Conservation (phyloP, 1,284 basidiomycete genomes). For the Xanthoconium separans region DNA sequence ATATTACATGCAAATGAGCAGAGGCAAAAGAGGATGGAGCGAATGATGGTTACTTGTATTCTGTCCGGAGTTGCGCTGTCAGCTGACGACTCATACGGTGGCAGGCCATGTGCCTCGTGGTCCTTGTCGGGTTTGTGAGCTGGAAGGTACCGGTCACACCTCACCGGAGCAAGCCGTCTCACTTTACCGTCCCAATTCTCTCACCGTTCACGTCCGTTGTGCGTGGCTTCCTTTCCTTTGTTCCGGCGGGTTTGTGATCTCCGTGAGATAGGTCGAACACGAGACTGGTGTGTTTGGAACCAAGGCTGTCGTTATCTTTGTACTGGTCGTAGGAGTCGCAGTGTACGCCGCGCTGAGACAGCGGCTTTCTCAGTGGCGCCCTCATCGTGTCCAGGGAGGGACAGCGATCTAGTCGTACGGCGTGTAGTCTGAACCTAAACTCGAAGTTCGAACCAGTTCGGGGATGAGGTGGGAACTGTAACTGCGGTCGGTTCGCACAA, state of each 20-base stretch:
- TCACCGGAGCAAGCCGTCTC: slow-evolving; percentile 37
- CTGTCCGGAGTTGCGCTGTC: neutral
- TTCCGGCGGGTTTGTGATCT: slow-evolving; percentile 10
- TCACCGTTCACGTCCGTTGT: slow-evolving; percentile 71
- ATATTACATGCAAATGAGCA: slow-evolving; percentile 42
- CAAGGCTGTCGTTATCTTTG: slow-evolving; percentile 39
- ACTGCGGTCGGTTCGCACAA: slow-evolving; percentile 16
- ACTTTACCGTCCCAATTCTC: slow-evolving; percentile 68
- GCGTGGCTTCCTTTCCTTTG: slow-evolving; percentile 21
- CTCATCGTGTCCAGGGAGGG: neutral
- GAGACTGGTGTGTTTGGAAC: slow-evolving; percentile 56
- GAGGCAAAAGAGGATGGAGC: slow-evolving; percentile 48
- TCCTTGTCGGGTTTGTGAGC: slow-evolving; percentile 43
- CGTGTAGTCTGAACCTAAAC: neutral
- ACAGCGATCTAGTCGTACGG: neutral
- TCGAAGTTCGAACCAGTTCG: slow-evolving; percentile 28
- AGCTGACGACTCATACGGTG: slow-evolving; percentile 15
- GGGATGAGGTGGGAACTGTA: slow-evolving; percentile 26
- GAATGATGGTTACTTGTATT: slow-evolving; percentile 44
- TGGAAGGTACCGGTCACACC: slow-evolving; percentile 38
- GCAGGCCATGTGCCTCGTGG: slow-evolving; percentile 42
- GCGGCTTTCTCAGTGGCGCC: slow-evolving; percentile 6
- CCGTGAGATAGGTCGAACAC: slow-evolving; percentile 50
- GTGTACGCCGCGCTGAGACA: slow-evolving; percentile 38
- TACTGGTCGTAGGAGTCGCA: slow-evolving; percentile 38